A percentile compares a stretch with the other conserved stretches of the same genome.
phyloP scores from a whole-genome alignment of 345 rosid species.

The Viola odorata region DNA sequence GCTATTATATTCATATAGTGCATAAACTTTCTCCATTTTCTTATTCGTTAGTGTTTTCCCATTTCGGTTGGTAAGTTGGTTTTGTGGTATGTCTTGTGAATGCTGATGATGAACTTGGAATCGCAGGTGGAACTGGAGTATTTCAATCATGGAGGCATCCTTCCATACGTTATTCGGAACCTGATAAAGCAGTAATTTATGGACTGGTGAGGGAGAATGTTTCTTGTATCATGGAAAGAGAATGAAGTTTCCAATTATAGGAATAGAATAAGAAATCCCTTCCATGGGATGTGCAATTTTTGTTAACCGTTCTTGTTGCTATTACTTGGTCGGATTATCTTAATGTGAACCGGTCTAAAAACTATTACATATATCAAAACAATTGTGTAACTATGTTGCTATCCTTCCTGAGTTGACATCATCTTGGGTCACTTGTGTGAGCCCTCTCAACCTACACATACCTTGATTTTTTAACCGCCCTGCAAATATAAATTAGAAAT shows the following conservation, averaged over 20 bases:
- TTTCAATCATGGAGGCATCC: conserved; percentile 92
- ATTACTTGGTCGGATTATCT: not conserved
- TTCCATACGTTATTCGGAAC: conserved; percentile 87
- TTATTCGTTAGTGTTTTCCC: not conserved
- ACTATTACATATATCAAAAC: not conserved
- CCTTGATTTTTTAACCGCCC: no score
- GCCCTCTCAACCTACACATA: no score
- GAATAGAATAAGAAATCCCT: conserved; percentile 20
- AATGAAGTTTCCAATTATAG: conserved; percentile 34
- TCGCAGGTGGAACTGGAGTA: conserved; percentile 91
- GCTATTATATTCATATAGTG: not conserved
- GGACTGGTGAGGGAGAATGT: not conserved
- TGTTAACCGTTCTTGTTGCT: not conserved
- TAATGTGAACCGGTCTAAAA: no score
- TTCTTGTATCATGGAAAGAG: conserved; percentile 18
- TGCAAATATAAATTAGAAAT: no score
- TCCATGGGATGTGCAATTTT: conserved; percentile 15
- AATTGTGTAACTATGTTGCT: conserved; percentile 3
- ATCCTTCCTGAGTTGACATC: not conserved
- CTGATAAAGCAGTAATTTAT: conserved; percentile 48
- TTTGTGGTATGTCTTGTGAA: not conserved
- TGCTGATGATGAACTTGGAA: conserved; percentile 1
- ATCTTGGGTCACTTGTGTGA: no score
- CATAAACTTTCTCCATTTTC: not conserved
- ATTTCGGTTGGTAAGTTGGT: not conserved